Evolutionary conservation across 2,329 filamentous ascomycete species (phyloP).

Genomic region (Verruconis gallopava): DNA sequence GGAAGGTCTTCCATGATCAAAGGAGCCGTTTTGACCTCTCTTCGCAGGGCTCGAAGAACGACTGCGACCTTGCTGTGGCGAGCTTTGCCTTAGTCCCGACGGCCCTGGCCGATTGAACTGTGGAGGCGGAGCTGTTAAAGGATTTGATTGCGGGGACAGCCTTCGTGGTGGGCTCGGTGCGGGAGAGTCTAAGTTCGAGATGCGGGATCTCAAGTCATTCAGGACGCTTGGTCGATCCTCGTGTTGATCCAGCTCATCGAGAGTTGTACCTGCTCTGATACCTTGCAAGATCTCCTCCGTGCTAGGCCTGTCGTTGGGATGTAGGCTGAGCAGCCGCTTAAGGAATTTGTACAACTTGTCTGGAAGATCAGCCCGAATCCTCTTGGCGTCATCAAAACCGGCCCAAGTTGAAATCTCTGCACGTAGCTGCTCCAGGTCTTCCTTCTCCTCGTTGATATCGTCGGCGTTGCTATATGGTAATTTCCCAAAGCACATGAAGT

Average conservation of each 20-base stretch:
- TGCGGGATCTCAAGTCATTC: slow-evolving; percentile 26
- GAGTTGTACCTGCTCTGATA: slow-evolving; percentile 52
- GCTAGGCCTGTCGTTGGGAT: slow-evolving; percentile 64
- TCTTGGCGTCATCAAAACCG: slow-evolving; percentile 68
- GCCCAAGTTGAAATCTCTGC: slow-evolving; percentile 78
- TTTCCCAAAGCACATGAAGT: slow-evolving; percentile 91
- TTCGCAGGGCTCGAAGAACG: slow-evolving; percentile 2
- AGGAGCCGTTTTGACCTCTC: background rate
- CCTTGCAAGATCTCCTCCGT: slow-evolving; percentile 73
- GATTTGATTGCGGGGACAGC: slow-evolving; percentile 13
- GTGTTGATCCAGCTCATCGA: slow-evolving; percentile 27
- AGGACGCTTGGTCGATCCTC: slow-evolving; percentile 12
- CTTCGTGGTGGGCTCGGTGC: slow-evolving; percentile 12
- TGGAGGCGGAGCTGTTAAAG: background rate
- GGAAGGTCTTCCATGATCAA: slow-evolving; percentile 2
- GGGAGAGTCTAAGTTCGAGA: slow-evolving; percentile 30
- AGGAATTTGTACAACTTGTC: slow-evolving; percentile 75
- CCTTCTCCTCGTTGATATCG: slow-evolving; percentile 75
- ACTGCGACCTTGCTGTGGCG: background rate
- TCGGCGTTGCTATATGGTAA: slow-evolving; percentile 80
- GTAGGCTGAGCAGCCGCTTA: slow-evolving; percentile 64
- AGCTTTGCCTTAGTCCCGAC: slow-evolving; percentile 2
- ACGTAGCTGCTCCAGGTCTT: slow-evolving; percentile 75
- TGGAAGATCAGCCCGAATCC: slow-evolving; percentile 69
- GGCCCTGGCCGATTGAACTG: background rate